phyloP scores from a whole-genome alignment of 805 yeast genomes.

The Blastobotrys muscicola region DNA sequence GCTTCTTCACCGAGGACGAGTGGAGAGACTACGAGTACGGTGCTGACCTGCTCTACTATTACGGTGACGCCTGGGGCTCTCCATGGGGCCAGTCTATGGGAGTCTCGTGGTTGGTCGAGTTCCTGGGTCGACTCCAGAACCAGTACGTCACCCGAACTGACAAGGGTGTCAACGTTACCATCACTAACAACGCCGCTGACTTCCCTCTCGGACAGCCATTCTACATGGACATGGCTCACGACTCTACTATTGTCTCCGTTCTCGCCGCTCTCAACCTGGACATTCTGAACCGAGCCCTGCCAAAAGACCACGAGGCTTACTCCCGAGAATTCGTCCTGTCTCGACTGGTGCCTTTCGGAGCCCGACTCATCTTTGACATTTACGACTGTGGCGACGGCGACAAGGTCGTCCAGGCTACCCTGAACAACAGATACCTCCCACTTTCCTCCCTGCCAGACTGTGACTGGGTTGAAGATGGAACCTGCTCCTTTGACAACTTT shows the following conservation, averaged over 20 bases:
- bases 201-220: slow-evolving; percentile 40
- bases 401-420: slow-evolving; percentile 27
- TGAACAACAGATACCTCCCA: slow-evolving; percentile 32
- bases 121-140: slow-evolving; percentile 34
- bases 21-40: slow-evolving; percentile 24
- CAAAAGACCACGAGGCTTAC: slow-evolving; percentile 34
- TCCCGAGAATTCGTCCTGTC: slow-evolving; percentile 33
- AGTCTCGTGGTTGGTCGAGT: slow-evolving; percentile 41
- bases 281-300: slow-evolving; percentile 32
- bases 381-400: slow-evolving; percentile 25
- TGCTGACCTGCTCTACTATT: slow-evolving; percentile 50
- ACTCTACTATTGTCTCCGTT: slow-evolving; percentile 53
- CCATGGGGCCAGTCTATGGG: slow-evolving; percentile 51
- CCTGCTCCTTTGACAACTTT: slow-evolving; percentile 24
- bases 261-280: slow-evolving; percentile 55
- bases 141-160: slow-evolving; percentile 42
- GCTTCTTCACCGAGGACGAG: slow-evolving; percentile 23
- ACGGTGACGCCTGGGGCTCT: slow-evolving; percentile 55
- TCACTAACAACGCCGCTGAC: slow-evolving; percentile 20
- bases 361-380: slow-evolving; percentile 31
- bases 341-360: slow-evolving; percentile 34
- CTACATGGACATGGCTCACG: slow-evolving; percentile 68
- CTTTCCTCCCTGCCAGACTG: slow-evolving; percentile 27
- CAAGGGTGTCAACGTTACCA: slow-evolving; percentile 41
- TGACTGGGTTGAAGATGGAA: slow-evolving; percentile 23